Base-by-base conservation (phyloP, 345 rosid species). In the Citrus hindsii region DNA sequence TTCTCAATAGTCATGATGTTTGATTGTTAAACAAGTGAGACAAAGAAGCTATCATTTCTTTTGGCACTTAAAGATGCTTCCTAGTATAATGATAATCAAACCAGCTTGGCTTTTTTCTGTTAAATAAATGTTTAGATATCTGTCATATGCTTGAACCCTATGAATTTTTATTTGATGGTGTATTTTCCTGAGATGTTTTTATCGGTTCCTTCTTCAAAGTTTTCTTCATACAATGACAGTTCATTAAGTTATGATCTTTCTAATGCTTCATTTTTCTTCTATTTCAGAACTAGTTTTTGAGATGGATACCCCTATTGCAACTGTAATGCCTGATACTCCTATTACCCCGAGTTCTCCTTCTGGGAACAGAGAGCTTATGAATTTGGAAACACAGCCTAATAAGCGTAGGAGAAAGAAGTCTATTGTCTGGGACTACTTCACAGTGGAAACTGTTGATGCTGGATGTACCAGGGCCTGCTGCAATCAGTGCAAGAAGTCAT, bases 381-480 rank as follows among this genome's bases (percentile, higher is more conserved):
- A 77, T 61, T 76, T 92, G 46, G 88, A 61, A 59, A 77, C 77
- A 24, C 92, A 82, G 79, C 86, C 98, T 32, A 86, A 78, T 42
- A 93, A 86, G 86, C 90, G 91, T 9, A 89, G 94, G 79, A 88
- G 95, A 81, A 95, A 95, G 92, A 93, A 92, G 87, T 95, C 99
- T 56, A 88, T 91, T 73, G 99, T 93, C 32, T 95, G 98, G 98
- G 97, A 95, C 51, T 92, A 95, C 80, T 95, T 95, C 83, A 93
- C 99, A 8, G 86, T 91, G 30, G 98, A 93, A 84, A 88, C 86
- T 59, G 86, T 90, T 51, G 90, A 92, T 28, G 92, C 91, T 55
- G 97, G 92, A 51, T 90, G 89, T 84, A 82, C 86, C 61, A 87
- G 92, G 87, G 99, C 97, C 61, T 89, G 84, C 81, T 95, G 99